Conservation (phyloP, 495 filamentous ascomycete genomes). For the Penicillium paradoxum region DNA sequence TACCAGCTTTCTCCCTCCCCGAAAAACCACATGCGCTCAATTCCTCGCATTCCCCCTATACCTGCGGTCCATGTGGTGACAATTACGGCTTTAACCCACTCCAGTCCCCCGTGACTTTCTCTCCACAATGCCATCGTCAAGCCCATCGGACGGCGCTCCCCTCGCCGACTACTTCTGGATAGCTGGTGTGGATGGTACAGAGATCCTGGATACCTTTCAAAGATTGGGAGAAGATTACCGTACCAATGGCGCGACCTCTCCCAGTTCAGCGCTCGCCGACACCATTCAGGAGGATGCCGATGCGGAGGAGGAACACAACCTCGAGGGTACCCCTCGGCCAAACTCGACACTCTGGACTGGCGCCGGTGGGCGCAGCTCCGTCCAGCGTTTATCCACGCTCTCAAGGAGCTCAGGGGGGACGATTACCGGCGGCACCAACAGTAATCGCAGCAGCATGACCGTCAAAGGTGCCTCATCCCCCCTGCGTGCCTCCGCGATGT, state of each 20-base stretch:
- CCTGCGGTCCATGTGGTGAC: constrained; percentile 32
- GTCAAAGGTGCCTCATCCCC: constrained; percentile 57
- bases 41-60: constrained; percentile 3
- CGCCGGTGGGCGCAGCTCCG: constrained; percentile 58
- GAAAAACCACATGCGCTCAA: background rate
- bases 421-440: constrained; percentile 68
- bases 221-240: constrained; percentile 52
- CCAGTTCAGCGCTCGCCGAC: constrained; percentile 58
- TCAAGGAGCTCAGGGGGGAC: constrained; percentile 52
- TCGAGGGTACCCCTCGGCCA: constrained; percentile 42
- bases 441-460: constrained; percentile 85
- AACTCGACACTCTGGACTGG: constrained; percentile 42
- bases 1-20: constrained; percentile 4
- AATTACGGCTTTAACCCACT: constrained; percentile 1
- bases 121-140: constrained; percentile 25
- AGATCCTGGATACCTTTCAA: constrained; percentile 44
- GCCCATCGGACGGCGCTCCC: constrained; percentile 55
- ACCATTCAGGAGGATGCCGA: constrained; percentile 81
- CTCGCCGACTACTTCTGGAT: constrained; percentile 99
- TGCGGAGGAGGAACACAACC: constrained; percentile 48
- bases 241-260: constrained; percentile 36
- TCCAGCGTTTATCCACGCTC: constrained; percentile 61
- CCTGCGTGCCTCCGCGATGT: constrained; percentile 29
- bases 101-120: constrained; percentile 15
- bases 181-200: constrained; percentile 74